Evolutionary conservation across 176 grass and related monocot species (phyloP), one percentile per base, ranked within the genome.

Genomic region (Musa troglodytarum): DNA sequence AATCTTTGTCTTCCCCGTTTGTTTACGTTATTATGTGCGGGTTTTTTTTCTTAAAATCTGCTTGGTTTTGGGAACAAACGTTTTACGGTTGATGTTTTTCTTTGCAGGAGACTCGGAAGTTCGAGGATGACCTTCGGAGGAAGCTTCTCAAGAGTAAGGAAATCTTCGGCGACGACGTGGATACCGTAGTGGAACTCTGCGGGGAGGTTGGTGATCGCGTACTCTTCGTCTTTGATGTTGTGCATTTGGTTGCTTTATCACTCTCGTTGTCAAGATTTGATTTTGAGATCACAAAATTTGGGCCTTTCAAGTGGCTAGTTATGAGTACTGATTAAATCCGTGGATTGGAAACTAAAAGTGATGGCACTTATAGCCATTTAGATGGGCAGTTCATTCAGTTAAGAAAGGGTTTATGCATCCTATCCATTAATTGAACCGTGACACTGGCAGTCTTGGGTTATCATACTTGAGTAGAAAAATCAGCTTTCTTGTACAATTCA

Each of bases 81-180:
- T 43, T 43, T 43, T 43, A 43, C 34, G 34, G 34, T 65, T n/a
- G 22, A 24, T 65, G 14, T 65, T 65, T 65, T 24, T 11, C 7
- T 59, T 54, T 51, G 8, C 54, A 77, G 74, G 74, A 77, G 74
- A 52, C 74, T 29, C 74, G 61, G 49, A 77, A 65, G 59, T 77
- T 77, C 29, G 12, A 77, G 49, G n/a, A 61, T 25, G 73, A 61
- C 54, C 54, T 75, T 16, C 73, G 73, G 73, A 75, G 61, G 53
- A 59, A 75, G 54, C 73, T 75, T n/a, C 26, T 49, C 21, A 75
- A n/a, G 24, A 75, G 28, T 15, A 75, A 61, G 73, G 72, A 74
- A 23, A 28, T 25, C 15, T 61, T 75, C 15, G 73, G 26, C 53
- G 73, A 49, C 2, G 54, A 49, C 54, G 8, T 75, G 14, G 73